phyloP scores from a whole-genome alignment of 2,329 filamentous ascomycete species.

The Macroventuria anomochaeta region DNA sequence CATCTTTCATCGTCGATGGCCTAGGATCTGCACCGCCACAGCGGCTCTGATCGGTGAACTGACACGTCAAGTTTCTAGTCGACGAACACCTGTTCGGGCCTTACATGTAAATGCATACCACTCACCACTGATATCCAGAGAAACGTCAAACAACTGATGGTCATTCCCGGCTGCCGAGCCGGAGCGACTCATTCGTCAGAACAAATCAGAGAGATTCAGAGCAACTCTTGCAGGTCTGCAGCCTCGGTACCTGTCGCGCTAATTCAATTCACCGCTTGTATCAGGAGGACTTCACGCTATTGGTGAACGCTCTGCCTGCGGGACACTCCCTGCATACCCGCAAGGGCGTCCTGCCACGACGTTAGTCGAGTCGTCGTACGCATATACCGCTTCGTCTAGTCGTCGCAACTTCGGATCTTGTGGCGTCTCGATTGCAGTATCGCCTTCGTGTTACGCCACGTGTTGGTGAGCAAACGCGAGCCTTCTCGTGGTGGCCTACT shows the following conservation, averaged over 20 bases:
- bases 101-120: background rate
- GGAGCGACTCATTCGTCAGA: background rate
- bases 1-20: no score
- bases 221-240: background rate
- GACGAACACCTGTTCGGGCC: slow-evolving; percentile 15
- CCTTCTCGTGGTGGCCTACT: background rate
- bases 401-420: slow-evolving; percentile 9
- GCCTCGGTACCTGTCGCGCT: background rate
- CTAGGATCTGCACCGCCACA: slow-evolving; percentile 15
- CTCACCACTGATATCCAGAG: background rate
- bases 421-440: slow-evolving; percentile 16
- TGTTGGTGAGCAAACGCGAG: slow-evolving; percentile 5
- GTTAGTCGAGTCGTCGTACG: slow-evolving; percentile 2
- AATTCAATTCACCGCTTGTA: slow-evolving; percentile 11
- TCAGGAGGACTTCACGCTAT: background rate
- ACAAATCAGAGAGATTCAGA: background rate
- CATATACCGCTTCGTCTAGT: background rate
- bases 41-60: slow-evolving; percentile 13
- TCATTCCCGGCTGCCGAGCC: background rate
- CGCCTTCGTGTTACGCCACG: slow-evolving; percentile 4
- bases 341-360: slow-evolving; percentile 9
- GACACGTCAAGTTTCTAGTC: slow-evolving; percentile 5
- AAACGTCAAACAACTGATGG: background rate
- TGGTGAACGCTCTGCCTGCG: slow-evolving; percentile 5
- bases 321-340: slow-evolving; percentile 13